Conservation (phyloP, 2,329 filamentous ascomycete genomes). For the Xylariaceae sp. region DNA sequence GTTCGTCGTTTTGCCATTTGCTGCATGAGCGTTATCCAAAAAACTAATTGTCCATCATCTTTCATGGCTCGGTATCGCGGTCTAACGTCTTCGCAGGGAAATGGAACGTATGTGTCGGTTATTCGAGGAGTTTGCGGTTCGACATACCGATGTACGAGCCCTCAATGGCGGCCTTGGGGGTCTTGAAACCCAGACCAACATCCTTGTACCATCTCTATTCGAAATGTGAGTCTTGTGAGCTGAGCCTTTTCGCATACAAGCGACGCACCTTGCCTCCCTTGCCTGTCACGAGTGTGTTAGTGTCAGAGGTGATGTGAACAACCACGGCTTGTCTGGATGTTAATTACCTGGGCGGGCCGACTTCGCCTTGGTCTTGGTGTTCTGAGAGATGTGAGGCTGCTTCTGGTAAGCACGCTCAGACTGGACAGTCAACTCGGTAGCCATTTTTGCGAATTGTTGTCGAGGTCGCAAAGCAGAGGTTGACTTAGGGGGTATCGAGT, state of each 20-base stretch:
- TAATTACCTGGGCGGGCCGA: constrained; percentile 58
- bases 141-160: constrained; percentile 97
- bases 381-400: constrained; percentile 99
- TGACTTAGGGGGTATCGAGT: constrained; percentile 20
- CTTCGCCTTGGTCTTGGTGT: constrained; percentile 87
- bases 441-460: constrained; percentile 63
- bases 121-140: constrained; percentile 12
- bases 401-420: constrained; percentile 99
- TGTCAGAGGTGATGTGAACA: neutral
- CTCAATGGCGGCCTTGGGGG: constrained; percentile 97
- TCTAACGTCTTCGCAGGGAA: neutral
- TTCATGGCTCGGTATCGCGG: neutral
- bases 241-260: constrained; percentile 6
- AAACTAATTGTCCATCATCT: neutral
- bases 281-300: constrained; percentile 9
- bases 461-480: constrained; percentile 39
- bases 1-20: no score
- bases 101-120: neutral
- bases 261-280: constrained; percentile 67
- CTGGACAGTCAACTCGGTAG: constrained; percentile 98
- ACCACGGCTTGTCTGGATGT: neutral
- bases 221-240: constrained; percentile 10
- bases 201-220: constrained; percentile 80
- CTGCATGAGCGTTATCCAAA: no score
- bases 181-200: constrained; percentile 98